Percentiles rank a stretch among this genome's conserved stretches.
phyloP scores from a whole-genome alignment of 176 grass and related monocot genomes.

The Carex cristatella region DNA sequence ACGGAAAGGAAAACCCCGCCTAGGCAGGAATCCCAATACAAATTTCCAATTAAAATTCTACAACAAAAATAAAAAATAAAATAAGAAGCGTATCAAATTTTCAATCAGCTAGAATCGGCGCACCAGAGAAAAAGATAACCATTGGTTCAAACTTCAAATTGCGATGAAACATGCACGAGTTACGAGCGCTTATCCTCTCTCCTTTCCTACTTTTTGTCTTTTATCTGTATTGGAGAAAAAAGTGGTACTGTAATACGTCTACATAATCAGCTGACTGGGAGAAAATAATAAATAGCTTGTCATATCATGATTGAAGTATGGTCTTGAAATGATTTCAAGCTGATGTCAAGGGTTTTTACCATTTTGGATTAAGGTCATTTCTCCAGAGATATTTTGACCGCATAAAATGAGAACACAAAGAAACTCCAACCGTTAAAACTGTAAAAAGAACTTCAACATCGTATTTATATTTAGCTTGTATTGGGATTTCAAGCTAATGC shows the following conservation, averaged over 20 bases:
- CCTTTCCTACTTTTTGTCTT: no score
- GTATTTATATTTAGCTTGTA: no score
- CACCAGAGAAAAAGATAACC: slow-evolving; percentile 5
- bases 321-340: background rate
- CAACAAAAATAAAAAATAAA: background rate
- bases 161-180: background rate
- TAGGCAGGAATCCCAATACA: background rate
- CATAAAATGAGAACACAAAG: background rate
- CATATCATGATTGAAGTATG: slow-evolving; percentile 1
- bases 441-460: background rate
- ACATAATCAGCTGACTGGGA: background rate
- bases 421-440: background rate
- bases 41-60: background rate
- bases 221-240: background rate
- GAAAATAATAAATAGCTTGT: background rate
- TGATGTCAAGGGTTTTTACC: background rate
- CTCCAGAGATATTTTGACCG: background rate
- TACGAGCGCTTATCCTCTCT: no score
- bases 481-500: no score
- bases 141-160: background rate
- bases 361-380: background rate
- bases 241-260: background rate
- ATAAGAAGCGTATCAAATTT: background rate
- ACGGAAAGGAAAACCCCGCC: background rate
- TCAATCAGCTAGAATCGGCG: slow-evolving; percentile 6